These are phyloP conservation scores for Henckelia pumila DNA, from an alignment of 257 asterid genomes.

Conservation along the genomic window DNA sequence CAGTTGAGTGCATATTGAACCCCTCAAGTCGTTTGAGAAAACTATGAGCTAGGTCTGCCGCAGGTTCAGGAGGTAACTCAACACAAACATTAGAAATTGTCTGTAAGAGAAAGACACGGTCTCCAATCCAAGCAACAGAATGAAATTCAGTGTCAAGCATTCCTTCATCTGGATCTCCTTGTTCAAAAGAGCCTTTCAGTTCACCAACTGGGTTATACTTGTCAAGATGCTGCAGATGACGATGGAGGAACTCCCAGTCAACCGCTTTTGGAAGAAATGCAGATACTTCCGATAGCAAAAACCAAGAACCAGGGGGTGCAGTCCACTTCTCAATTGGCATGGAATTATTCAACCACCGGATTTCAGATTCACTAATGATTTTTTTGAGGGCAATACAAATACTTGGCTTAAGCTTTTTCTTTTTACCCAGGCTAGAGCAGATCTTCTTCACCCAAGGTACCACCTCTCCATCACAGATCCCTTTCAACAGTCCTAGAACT, in stretches of 20 bases:
- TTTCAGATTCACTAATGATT: slow-evolving; percentile 66
- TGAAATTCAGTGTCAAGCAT: slow-evolving; percentile 44
- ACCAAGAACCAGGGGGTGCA: slow-evolving; percentile 97
- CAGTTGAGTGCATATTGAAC: slow-evolving; percentile 89
- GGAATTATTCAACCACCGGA: slow-evolving; percentile 51
- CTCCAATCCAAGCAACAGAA: slow-evolving; percentile 79
- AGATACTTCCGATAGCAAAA: slow-evolving; percentile 81
- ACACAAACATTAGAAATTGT: slow-evolving; percentile 80
- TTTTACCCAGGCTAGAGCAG: slow-evolving; percentile 81
- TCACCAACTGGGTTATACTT: slow-evolving; percentile 46
- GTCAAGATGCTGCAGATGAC: slow-evolving; percentile 88
- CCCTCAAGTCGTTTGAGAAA: slow-evolving; percentile 74
- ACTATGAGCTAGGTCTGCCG: slow-evolving; percentile 85
- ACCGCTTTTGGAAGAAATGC: slow-evolving; percentile 68
- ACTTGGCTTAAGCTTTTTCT: slow-evolving; percentile 64
- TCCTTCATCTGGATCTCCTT: slow-evolving; percentile 38
- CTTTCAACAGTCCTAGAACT: slow-evolving; percentile 54
- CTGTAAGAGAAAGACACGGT: slow-evolving; percentile 89
- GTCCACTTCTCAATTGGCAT: slow-evolving; percentile 82
- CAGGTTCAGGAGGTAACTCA: slow-evolving; percentile 81
- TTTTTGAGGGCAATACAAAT: slow-evolving; percentile 67
- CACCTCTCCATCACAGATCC: slow-evolving; percentile 75
- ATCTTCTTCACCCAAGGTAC: slow-evolving; percentile 91
- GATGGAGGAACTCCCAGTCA: slow-evolving; percentile 91
- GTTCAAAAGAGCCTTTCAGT: slow-evolving; percentile 35